Evolutionary conservation across 2,329 filamentous ascomycete genomes (phyloP).

Genomic region (Monilinia aucupariae): DNA sequence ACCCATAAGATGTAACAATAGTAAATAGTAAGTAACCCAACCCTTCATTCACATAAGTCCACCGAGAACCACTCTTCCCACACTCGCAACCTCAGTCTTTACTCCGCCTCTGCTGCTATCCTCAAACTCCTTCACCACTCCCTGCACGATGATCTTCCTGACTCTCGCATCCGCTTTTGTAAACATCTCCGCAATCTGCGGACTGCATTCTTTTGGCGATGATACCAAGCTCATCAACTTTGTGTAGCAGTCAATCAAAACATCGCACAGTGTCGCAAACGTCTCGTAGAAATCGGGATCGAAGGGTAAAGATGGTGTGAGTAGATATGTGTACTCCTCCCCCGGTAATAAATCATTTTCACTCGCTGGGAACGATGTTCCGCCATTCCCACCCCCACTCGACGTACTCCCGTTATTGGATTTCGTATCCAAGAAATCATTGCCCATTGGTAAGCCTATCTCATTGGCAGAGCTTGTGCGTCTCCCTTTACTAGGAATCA

Average conservation of each 20-base stretch:
- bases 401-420: constrained; percentile 39
- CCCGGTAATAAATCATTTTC: constrained; percentile 67
- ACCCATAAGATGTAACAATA: constrained; percentile 14
- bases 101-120: constrained; percentile 71
- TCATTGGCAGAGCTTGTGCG: constrained; percentile 56
- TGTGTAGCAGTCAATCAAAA: constrained; percentile 87
- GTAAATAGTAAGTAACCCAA: constrained; percentile 6
- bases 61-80: constrained; percentile 84
- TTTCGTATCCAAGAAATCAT: constrained; percentile 44
- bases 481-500: constrained; percentile 49
- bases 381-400: constrained; percentile 35
- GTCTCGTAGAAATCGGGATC: constrained; percentile 97
- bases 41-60: constrained; percentile 59
- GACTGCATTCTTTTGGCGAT: constrained; percentile 66
- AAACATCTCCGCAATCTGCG: constrained; percentile 74
- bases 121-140: constrained; percentile 88
- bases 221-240: constrained; percentile 69
- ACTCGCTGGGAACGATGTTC: constrained; percentile 46
- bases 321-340: constrained; percentile 80
- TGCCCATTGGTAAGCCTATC: constrained; percentile 49
- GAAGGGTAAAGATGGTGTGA: constrained; percentile 90
- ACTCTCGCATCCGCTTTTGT: constrained; percentile 81
- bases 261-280: constrained; percentile 91
- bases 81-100: constrained; percentile 74
- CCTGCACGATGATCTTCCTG: constrained; percentile 81